Evolutionary conservation across 345 rosid genomes (phyloP), one percentile per base, ranked within the genome.

Genomic region (Arabis hirsuta): DNA sequence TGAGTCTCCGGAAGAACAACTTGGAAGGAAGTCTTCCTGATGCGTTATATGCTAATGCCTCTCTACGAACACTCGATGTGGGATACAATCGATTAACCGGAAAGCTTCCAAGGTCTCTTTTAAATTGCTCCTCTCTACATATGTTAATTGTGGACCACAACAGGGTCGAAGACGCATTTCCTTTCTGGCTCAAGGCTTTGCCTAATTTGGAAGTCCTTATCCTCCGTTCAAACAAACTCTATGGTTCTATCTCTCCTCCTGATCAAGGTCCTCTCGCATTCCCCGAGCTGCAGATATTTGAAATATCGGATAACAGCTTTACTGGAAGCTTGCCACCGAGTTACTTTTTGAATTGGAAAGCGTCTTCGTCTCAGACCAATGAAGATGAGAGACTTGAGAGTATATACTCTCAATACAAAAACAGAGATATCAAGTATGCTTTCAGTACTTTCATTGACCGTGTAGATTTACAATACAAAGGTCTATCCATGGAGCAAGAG

Each of bases 171-270:
- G 72, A 67, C 32, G 29, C 62, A 2, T 65, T 69, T 47, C 73
- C 73, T 69, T 69, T 69, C 41, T 58, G 73, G 73, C 65, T 69
- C 29, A 69, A 36, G 65, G 50, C 41, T 47, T 29, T 58, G 7
- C 58, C 65, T 6, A 26, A 58, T 69, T 36, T 69, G 13, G 31
- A 59, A 10, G 74, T 47, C n/a, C 51, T 70, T 38, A 58, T 46
- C 16, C 50, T 70, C 13, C 65, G 66, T 48, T 70, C 74, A 48
- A 70, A 70, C 58, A 58, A 55, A 16, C 58, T 52, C 11, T 52
- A 38, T 11, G 70, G 70, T 38, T 26, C 11, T 38, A 47, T 65
- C 5, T 51, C 70, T 22, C 70, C 70, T 51, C 58, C 70, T 24
- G 50, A 65, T 53, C 70, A n/a, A 65, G 59, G 59, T 20, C 59